Conservation (phyloP, 208 protist species). For the Porcisia deanei region DNA sequence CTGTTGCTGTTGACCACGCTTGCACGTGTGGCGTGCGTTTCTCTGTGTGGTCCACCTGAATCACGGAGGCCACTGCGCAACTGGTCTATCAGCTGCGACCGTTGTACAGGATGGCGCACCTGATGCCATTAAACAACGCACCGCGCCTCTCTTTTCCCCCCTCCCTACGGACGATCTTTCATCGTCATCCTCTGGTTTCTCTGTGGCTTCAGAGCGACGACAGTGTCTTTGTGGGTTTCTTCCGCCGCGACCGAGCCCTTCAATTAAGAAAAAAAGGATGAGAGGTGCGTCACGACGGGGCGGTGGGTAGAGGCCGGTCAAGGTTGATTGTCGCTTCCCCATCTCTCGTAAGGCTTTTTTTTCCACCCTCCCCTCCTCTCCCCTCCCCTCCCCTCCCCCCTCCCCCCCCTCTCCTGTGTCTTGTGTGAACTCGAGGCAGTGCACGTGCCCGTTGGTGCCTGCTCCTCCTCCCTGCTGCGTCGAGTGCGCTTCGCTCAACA, state of each 20-base stretch:
- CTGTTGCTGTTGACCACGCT: not conserved
- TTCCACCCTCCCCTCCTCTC: conserved; percentile 5
- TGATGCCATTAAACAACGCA: not conserved
- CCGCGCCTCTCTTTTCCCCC: not conserved
- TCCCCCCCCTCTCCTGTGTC: not conserved
- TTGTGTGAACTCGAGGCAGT: not conserved
- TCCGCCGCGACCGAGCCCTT: not conserved
- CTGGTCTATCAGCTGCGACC: not conserved
- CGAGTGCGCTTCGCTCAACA: not conserved
- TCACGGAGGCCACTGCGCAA: not conserved
- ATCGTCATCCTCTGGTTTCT: not conserved
- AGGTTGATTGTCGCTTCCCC: not conserved
- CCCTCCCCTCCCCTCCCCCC: not conserved
- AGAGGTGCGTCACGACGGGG: not conserved
- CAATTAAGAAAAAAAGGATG: not conserved
- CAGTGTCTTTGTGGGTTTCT: not conserved
- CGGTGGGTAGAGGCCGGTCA: not conserved
- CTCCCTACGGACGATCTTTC: not conserved
- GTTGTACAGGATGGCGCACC: not conserved
- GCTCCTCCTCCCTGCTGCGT: conserved; percentile 1
- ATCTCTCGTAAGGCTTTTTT: not conserved
- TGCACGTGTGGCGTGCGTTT: not conserved
- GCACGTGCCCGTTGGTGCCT: not conserved
- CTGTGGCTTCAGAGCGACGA: not conserved
- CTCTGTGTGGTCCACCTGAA: not conserved